phyloP scores from a whole-genome alignment of 2,329 filamentous ascomycete species.

The Xylaria sp. region DNA sequence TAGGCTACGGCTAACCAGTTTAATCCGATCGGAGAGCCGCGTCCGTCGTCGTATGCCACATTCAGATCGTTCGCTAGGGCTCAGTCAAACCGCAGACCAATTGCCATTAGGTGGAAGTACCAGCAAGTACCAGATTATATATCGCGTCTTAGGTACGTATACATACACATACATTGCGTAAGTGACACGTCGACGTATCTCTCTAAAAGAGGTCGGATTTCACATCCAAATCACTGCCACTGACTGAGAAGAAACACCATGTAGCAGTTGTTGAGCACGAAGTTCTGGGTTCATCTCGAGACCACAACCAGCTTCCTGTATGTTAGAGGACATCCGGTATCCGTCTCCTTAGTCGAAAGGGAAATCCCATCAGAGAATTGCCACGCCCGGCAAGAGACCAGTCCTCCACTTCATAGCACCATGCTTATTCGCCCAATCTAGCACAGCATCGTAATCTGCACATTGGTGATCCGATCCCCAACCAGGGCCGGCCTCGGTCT shows the following conservation, averaged over 20 bases:
- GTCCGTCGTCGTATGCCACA: no score
- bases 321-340: background rate
- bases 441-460: constrained; percentile 50
- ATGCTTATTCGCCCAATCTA: constrained; percentile 51
- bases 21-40: no score
- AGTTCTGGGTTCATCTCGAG: background rate
- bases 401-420: constrained; percentile 49
- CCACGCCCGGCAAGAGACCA: constrained; percentile 43
- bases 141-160: background rate
- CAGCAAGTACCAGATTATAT: background rate
- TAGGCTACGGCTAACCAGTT: no score
- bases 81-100: constrained; percentile 68
- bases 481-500: constrained; percentile 51
- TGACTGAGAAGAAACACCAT: background rate
- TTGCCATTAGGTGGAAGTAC: constrained; percentile 74
- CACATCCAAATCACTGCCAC: background rate
- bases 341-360: background rate
- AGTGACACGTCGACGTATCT: background rate
- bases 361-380: constrained; percentile 38
- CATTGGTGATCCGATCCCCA: constrained; percentile 53
- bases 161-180: background rate
- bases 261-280: no score
- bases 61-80: constrained; percentile 47
- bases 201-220: background rate
- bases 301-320: background rate